Conservation (phyloP, 805 yeast species). For the Nakazawaea wyomingensis region DNA sequence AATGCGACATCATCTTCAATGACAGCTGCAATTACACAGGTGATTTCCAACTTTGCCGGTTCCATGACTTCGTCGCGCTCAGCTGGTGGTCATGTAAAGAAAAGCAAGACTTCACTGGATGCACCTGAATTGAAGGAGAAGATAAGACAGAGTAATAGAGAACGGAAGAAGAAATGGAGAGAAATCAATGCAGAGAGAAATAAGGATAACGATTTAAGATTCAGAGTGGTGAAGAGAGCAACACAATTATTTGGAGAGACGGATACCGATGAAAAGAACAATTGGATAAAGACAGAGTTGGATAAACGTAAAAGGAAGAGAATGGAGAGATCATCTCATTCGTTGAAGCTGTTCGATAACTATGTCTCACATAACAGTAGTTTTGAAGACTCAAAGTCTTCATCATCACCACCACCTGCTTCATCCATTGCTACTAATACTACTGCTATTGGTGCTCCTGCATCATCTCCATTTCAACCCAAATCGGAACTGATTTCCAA, state of each 20-base stretch:
- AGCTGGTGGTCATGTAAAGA: not conserved
- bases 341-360: constrained; percentile 13
- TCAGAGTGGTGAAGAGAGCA: constrained; percentile 74
- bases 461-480: constrained; percentile 12
- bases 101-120: constrained; percentile 1
- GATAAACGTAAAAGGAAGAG: constrained; percentile 59
- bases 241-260: constrained; percentile 55
- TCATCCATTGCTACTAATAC: too few species aligned
- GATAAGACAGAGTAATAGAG: constrained; percentile 63
- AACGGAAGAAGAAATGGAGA: constrained; percentile 79
- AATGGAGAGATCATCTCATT: constrained; percentile 35
- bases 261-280: constrained; percentile 42
- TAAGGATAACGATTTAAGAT: constrained; percentile 81
- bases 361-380: constrained; percentile 3
- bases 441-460: too few species aligned
- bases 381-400: not conserved
- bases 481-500: constrained; percentile 16
- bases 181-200: constrained; percentile 75
- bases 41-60: constrained; percentile 6
- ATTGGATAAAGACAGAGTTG: constrained; percentile 77
- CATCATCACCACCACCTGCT: constrained; percentile 14
- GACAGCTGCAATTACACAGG: constrained; percentile 13
- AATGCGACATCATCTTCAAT: constrained; percentile 8
- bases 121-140: constrained; percentile 44
- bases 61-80: constrained; percentile 1